A percentile compares a stretch with the other conserved stretches of the same genome.
Evolutionary conservation across 345 rosid species (phyloP).

Genomic region (Camelina neglecta): DNA sequence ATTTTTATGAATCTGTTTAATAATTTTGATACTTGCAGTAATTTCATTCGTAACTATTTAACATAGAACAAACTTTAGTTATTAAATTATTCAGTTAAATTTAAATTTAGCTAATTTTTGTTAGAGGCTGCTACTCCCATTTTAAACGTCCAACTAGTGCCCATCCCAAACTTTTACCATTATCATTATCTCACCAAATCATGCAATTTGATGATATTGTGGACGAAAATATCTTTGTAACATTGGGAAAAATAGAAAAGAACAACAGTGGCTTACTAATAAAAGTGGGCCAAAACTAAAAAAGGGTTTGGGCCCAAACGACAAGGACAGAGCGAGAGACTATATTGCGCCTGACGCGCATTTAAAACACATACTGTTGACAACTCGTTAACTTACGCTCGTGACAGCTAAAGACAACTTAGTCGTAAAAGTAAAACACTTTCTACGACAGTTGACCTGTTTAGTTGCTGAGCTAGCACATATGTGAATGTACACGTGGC

Average conservation of each 20-base stretch:
- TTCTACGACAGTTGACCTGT: constrained; percentile 38
- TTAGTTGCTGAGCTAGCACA: constrained; percentile 25
- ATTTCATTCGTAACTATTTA: too few relatives aligned
- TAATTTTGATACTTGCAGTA: not conserved
- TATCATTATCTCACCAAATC: not conserved
- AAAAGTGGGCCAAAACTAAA: constrained; percentile 41
- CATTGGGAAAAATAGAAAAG: constrained; percentile 8
- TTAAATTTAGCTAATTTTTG: too few relatives aligned
- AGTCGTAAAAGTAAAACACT: not conserved
- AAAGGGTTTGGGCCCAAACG: constrained; percentile 40
- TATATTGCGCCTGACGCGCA: constrained; percentile 32
- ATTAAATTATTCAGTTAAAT: too few relatives aligned
- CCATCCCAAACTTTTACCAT: not conserved
- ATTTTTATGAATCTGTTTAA: not conserved
- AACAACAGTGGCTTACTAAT: not conserved
- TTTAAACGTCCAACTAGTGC: too few relatives aligned
- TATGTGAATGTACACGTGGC: constrained; percentile 33
- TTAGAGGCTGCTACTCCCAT: too few relatives aligned
- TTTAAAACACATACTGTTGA: constrained; percentile 13
- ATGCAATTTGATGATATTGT: not conserved
- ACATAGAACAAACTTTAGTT: too few relatives aligned
- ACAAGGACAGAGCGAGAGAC: constrained; percentile 26
- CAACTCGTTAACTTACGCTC: constrained; percentile 36
- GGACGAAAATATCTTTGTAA: not conserved
- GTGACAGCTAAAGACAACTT: constrained; percentile 47